Percentiles rank a stretch among this genome's conserved stretches.
phyloP scores from a whole-genome alignment of 1,284 basidiomycete genomes.

The Wolfiporia cocos region DNA sequence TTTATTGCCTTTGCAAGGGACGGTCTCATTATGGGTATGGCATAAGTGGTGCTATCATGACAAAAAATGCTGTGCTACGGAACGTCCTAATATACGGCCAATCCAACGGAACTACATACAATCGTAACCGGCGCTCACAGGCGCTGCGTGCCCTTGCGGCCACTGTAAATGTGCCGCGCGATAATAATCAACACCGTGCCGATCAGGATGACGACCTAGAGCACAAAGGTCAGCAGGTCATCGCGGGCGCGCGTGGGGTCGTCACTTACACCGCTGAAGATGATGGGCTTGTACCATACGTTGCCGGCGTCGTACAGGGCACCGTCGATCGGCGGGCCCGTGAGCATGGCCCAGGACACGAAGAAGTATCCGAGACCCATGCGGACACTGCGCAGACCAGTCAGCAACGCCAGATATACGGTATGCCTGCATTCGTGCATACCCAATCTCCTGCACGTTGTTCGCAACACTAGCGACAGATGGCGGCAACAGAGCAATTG shows the following conservation, averaged over 20 bases:
- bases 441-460: slow-evolving; percentile 1
- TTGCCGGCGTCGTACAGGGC: slow-evolving; percentile 3
- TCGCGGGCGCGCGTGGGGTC: too few relatives aligned
- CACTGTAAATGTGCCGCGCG: background rate
- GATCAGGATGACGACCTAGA: background rate
- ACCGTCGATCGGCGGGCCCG: slow-evolving; percentile 8
- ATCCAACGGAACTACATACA: too few relatives aligned
- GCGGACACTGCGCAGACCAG: background rate
- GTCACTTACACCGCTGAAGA: slow-evolving; percentile 7
- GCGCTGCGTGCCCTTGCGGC: too few relatives aligned
- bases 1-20: too few relatives aligned
- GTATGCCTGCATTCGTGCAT: background rate
- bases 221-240: background rate
- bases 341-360: slow-evolving; percentile 1
- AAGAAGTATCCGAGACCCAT: slow-evolving; percentile 5
- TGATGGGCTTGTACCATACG: slow-evolving; percentile 3
- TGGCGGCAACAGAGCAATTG: background rate
- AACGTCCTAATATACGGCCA: too few relatives aligned
- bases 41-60: too few relatives aligned
- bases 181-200: background rate
- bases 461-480: slow-evolving; percentile 1
- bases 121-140: too few relatives aligned
- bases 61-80: too few relatives aligned
- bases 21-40: too few relatives aligned
- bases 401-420: background rate